Conservation (phyloP, 2,329 filamentous ascomycete species). For the Fusarium algeriense region DNA sequence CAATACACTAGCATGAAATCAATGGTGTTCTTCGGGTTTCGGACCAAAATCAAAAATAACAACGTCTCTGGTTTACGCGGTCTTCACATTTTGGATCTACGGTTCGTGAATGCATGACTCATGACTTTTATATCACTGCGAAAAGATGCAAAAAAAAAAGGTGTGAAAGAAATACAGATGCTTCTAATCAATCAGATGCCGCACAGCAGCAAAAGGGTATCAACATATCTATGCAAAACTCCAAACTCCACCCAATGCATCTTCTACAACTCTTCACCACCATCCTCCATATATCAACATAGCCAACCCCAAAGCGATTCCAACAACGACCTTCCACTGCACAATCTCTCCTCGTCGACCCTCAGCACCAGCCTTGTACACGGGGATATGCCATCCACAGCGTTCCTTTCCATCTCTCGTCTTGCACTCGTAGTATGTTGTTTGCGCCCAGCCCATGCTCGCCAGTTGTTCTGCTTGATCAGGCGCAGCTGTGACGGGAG, state of each 20-base stretch:
- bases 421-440: slow-evolving; percentile 52
- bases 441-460: slow-evolving; percentile 50
- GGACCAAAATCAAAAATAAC: slow-evolving; percentile 50
- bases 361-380: slow-evolving; percentile 46
- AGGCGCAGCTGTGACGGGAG: slow-evolving; percentile 51
- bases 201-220: slow-evolving; percentile 40
- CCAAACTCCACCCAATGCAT: slow-evolving; percentile 32
- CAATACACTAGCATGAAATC: slow-evolving; percentile 58
- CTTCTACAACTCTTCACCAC: slow-evolving; percentile 12
- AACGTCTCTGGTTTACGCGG: slow-evolving; percentile 36
- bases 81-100: background rate
- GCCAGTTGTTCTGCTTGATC: slow-evolving; percentile 48
- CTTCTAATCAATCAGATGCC: slow-evolving; percentile 12
- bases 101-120: slow-evolving; percentile 26
- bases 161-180: background rate
- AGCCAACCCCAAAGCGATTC: slow-evolving; percentile 23
- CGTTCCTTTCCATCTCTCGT: slow-evolving; percentile 49
- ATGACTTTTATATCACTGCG: background rate
- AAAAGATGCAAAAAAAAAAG: background rate
- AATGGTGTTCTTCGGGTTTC: slow-evolving; percentile 58
- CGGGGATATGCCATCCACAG: slow-evolving; percentile 54
- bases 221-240: slow-evolving; percentile 33
- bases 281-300: slow-evolving; percentile 17
- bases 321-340: slow-evolving; percentile 30
- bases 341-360: slow-evolving; percentile 41